Evolutionary conservation across 768 basidiomycete species (phyloP).

Genomic region (Boletales sp.): DNA sequence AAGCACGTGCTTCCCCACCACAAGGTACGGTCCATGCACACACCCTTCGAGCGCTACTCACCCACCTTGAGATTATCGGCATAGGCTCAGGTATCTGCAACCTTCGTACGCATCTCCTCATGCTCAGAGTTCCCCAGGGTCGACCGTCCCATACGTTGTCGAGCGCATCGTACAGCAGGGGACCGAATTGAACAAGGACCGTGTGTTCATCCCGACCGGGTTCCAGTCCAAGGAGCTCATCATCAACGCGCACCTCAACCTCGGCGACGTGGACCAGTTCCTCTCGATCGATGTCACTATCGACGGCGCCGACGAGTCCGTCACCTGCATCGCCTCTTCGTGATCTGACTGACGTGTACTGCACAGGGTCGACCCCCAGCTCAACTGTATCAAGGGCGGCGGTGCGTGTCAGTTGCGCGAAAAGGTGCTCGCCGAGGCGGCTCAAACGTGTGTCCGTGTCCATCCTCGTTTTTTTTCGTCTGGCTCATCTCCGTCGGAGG

Average conservation of each 20-base stretch:
- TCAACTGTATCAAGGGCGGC: conserved; percentile 97
- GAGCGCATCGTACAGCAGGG: conserved; percentile 91
- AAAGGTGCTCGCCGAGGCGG: conserved; percentile 97
- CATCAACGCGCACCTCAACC: conserved; percentile 65
- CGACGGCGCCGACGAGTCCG: conserved; percentile 96
- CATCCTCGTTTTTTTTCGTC: not conserved
- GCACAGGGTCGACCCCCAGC: conserved; percentile 70
- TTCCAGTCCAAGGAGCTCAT: conserved; percentile 98
- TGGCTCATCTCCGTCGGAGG: conserved; percentile 52
- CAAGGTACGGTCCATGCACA: conserved; percentile 48
- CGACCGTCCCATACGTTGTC: conserved; percentile 95
- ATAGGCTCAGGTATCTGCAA: conserved; percentile 69
- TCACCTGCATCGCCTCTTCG: not conserved
- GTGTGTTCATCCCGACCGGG: conserved; percentile 90
- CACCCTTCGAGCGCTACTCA: conserved; percentile 2
- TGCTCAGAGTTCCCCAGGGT: conserved; percentile 45
- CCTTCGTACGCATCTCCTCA: not conserved
- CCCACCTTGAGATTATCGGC: conserved; percentile 62
- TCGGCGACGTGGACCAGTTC: conserved; percentile 90
- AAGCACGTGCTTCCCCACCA: conserved; percentile 79
- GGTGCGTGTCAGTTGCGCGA: conserved; percentile 96
- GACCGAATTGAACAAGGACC: conserved; percentile 62
- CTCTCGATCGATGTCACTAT: conserved; percentile 92
- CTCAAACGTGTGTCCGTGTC: conserved; percentile 55
- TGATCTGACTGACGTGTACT: not conserved